Evolutionary conservation across 2,329 filamentous ascomycete genomes (phyloP).

Genomic region (Fusarium longipes): DNA sequence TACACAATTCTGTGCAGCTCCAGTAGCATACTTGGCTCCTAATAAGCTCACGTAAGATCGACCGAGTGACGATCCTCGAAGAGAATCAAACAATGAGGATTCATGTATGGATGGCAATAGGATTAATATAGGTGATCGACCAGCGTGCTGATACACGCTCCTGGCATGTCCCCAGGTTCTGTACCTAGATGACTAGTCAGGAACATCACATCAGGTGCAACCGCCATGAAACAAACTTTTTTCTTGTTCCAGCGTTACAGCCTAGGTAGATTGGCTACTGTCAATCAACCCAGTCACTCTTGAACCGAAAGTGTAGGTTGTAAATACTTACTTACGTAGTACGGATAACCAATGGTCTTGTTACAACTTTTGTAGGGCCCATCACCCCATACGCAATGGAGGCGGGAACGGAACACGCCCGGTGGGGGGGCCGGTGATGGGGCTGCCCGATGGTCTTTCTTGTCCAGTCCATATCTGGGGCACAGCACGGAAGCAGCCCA

Average conservation of each 20-base stretch:
- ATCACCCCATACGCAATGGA: constrained; percentile 38
- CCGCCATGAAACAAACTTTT: background rate
- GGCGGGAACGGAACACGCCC: constrained; percentile 18
- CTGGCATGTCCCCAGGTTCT: no score
- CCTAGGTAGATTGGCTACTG: constrained; percentile 32
- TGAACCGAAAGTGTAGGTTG: background rate
- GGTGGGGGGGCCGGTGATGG: constrained; percentile 27
- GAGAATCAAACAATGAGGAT: background rate
- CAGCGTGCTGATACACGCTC: background rate
- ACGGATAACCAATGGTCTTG: constrained; percentile 8
- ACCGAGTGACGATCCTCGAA: background rate
- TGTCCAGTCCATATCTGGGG: background rate
- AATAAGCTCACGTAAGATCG: background rate
- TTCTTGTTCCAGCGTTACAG: background rate
- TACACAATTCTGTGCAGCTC: constrained; percentile 8
- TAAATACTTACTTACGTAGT: background rate
- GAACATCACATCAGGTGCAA: constrained; percentile 4
- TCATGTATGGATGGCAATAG: background rate
- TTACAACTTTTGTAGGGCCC: background rate
- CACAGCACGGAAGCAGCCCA: constrained; percentile 27
- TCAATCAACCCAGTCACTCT: constrained; percentile 32
- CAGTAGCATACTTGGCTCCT: background rate
- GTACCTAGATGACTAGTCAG: no score
- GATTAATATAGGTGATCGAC: background rate
- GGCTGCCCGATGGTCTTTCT: constrained; percentile 23